phyloP scores from a whole-genome alignment of 1,284 basidiomycete genomes.

The Cerrena zonata region DNA sequence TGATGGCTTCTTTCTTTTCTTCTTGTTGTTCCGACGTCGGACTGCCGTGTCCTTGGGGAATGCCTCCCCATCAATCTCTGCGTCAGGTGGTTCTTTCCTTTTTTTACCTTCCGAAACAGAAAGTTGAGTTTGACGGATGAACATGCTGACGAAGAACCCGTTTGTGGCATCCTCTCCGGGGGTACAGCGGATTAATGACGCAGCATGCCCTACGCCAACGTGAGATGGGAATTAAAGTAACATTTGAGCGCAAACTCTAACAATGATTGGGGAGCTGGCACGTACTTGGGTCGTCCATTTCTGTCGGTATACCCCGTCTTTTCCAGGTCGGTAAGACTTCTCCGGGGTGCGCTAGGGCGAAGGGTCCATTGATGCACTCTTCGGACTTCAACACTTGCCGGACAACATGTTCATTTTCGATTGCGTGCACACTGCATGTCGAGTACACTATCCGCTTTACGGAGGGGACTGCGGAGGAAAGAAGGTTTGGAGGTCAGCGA shows the following conservation, averaged over 20 bases:
- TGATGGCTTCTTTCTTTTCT: constrained; percentile 17
- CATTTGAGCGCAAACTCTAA: constrained; percentile 1
- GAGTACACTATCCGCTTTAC: constrained; percentile 84
- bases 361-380: constrained; percentile 55
- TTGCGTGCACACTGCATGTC: constrained; percentile 87
- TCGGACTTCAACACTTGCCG: constrained; percentile 64
- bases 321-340: constrained; percentile 76
- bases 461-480: constrained; percentile 46
- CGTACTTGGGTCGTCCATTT: constrained; percentile 48
- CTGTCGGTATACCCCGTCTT: constrained; percentile 66
- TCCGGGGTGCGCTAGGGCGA: constrained; percentile 59
- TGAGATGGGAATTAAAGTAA: constrained; percentile 5
- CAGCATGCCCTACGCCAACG: constrained; percentile 46
- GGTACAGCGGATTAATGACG: constrained; percentile 74
- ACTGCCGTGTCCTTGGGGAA: constrained; percentile 1
- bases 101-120: background rate
- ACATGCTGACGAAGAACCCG: constrained; percentile 91
- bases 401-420: constrained; percentile 87
- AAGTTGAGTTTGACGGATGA: constrained; percentile 37
- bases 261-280: constrained; percentile 3
- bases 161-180: constrained; percentile 86
- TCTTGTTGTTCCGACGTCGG: constrained; percentile 16
- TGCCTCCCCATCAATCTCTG: constrained; percentile 5
- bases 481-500: background rate
- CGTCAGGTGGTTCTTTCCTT: constrained; percentile 6